Conservation (phyloP, 2,329 filamentous ascomycete genomes). For the Nigrospora oryzae region DNA sequence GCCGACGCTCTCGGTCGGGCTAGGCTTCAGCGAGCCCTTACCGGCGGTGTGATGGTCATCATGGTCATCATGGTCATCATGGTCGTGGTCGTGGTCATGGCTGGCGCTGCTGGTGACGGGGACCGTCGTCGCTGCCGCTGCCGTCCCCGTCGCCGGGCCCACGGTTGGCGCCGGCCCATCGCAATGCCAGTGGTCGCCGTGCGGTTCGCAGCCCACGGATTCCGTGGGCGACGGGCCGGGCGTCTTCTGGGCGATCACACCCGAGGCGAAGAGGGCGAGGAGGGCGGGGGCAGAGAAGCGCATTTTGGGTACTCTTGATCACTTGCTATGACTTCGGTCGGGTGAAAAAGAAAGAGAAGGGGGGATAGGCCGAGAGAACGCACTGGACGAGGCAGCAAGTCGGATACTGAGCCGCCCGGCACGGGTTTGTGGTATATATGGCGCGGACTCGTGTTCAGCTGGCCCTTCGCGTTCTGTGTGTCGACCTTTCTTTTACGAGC, state of each 20-base stretch:
- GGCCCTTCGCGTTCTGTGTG: no score
- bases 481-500: no score
- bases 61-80: constrained; percentile 5
- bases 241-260: constrained; percentile 4
- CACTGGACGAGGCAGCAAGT: no score
- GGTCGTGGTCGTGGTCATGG: not conserved
- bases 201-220: constrained; percentile 22
- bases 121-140: not conserved
- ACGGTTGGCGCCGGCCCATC: constrained; percentile 7
- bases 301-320: constrained; percentile 5
- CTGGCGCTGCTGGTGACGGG: constrained; percentile 1
- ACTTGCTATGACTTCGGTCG: no score
- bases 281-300: constrained; percentile 2
- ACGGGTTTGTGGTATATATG: no score
- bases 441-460: no score
- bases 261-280: constrained; percentile 6
- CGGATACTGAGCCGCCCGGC: no score
- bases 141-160: not conserved
- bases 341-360: no score
- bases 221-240: constrained; percentile 14
- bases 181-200: constrained; percentile 27
- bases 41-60: constrained; percentile 6
- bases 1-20: constrained; percentile 24
- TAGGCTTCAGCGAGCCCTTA: constrained; percentile 17
- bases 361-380: no score